Evolutionary conservation across 441 rosid species (phyloP).

Genomic region (Jatropha multifida): DNA sequence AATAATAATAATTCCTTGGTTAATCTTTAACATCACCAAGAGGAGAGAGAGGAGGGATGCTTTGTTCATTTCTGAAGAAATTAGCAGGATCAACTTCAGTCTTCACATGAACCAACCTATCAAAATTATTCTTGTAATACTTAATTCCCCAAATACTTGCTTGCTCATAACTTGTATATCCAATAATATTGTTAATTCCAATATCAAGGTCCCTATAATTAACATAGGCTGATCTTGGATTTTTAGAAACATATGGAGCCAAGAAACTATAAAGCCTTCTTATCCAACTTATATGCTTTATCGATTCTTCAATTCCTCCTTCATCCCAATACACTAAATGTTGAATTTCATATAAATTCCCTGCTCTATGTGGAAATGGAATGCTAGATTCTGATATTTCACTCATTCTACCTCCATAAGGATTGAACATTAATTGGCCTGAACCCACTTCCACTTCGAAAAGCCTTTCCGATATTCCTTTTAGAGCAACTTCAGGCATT

Average conservation of each 20-base stretch:
- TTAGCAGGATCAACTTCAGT: neutral
- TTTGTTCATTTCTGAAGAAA: neutral
- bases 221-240: conserved; percentile 49
- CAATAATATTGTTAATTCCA: conserved; percentile 25
- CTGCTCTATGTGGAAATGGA: conserved; percentile 55
- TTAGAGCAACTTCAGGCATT: conserved; percentile 32
- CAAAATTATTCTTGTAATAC: neutral
- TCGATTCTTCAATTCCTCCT: conserved; percentile 21
- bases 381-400: conserved; percentile 33
- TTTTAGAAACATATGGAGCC: conserved; percentile 51
- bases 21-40: neutral
- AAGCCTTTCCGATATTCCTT: conserved; percentile 37
- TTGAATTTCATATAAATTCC: conserved; percentile 39
- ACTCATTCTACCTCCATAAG: conserved; percentile 55
- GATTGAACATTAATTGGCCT: conserved; percentile 30
- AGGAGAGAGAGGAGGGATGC: neutral
- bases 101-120: conserved; percentile 1
- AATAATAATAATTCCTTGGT: too few relatives aligned
- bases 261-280: conserved; percentile 41
- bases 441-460: conserved; percentile 33
- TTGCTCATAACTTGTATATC: conserved; percentile 2
- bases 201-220: conserved; percentile 57
- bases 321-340: conserved; percentile 42
- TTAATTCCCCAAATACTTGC: conserved; percentile 4
- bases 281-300: conserved; percentile 28